Evolutionary conservation across 2,329 filamentous ascomycete genomes (phyloP).

Genomic region (Beauveria asiatica): DNA sequence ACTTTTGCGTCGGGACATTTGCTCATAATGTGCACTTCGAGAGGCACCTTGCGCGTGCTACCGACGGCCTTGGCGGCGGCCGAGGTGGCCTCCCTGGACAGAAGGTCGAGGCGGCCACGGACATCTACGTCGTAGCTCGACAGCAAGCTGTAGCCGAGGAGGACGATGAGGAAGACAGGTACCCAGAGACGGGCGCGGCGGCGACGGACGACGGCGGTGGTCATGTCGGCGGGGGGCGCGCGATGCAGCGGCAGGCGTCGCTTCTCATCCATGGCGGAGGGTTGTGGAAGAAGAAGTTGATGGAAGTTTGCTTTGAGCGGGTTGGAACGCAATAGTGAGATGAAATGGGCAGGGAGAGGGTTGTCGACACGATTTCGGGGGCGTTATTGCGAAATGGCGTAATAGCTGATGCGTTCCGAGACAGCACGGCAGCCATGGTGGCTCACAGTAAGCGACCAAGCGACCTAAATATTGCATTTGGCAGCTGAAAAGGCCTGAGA

Average conservation of each 20-base stretch:
- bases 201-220: slow-evolving; percentile 10
- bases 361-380: too few relatives aligned
- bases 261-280: slow-evolving; percentile 25
- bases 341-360: too few relatives aligned
- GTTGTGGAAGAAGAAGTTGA: neutral
- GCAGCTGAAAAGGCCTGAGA: too few relatives aligned
- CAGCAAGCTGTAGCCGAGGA: slow-evolving; percentile 15
- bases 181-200: slow-evolving; percentile 19
- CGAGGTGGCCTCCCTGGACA: neutral
- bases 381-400: neutral
- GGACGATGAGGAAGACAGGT: slow-evolving; percentile 18
- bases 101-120: slow-evolving; percentile 1
- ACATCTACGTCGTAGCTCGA: slow-evolving; percentile 6
- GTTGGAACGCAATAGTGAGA: too few relatives aligned
- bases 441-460: too few relatives aligned
- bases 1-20: slow-evolving; percentile 87
- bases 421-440: neutral
- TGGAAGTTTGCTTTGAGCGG: too few relatives aligned
- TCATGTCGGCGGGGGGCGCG: slow-evolving; percentile 6
- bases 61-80: slow-evolving; percentile 8
- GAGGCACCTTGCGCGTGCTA: slow-evolving; percentile 46
- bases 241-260: slow-evolving; percentile 13
- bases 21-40: slow-evolving; percentile 94
- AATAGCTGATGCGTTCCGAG: neutral
- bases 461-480: too few relatives aligned